These are phyloP conservation scores for Hypoxylon fuscum DNA, from an alignment of 495 filamentous ascomycete species.

Conservation along the genomic window DNA sequence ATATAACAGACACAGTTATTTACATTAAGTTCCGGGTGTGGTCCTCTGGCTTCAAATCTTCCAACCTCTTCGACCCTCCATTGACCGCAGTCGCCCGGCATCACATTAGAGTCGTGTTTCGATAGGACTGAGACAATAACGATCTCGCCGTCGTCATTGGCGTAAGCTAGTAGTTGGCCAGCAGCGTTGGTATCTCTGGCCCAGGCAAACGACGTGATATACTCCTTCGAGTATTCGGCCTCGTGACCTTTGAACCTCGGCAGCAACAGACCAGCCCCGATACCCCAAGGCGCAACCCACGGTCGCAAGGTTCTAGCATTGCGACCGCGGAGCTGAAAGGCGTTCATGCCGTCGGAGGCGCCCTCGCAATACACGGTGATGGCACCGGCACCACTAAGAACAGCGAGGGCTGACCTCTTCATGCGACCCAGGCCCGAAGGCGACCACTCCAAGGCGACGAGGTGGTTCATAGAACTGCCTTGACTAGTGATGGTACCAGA, in stretches of 20 bases:
- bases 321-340: constrained; percentile 25
- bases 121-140: constrained; percentile 53
- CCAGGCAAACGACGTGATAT: constrained; percentile 56
- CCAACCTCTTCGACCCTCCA: constrained; percentile 56
- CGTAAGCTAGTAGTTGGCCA: constrained; percentile 51
- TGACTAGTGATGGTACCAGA: constrained; percentile 52
- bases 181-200: constrained; percentile 49
- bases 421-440: constrained; percentile 56
- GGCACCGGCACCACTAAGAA: constrained; percentile 51
- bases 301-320: constrained; percentile 35
- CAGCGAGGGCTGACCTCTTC: constrained; percentile 52
- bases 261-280: constrained; percentile 57
- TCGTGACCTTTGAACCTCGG: constrained; percentile 38
- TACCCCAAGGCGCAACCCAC: constrained; percentile 51
- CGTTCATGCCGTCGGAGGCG: constrained; percentile 31
- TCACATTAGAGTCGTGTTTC: constrained; percentile 25
- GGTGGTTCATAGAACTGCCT: constrained; percentile 59
- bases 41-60: constrained; percentile 52
- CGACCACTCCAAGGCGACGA: constrained; percentile 56
- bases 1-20: not conserved
- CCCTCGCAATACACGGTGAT: constrained; percentile 57
- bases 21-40: constrained; percentile 49
- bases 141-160: constrained; percentile 55
- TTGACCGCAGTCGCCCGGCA: constrained; percentile 35
- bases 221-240: constrained; percentile 48